Conservation (phyloP, 495 filamentous ascomycete species). For the Trichoderma asperelloides region DNA sequence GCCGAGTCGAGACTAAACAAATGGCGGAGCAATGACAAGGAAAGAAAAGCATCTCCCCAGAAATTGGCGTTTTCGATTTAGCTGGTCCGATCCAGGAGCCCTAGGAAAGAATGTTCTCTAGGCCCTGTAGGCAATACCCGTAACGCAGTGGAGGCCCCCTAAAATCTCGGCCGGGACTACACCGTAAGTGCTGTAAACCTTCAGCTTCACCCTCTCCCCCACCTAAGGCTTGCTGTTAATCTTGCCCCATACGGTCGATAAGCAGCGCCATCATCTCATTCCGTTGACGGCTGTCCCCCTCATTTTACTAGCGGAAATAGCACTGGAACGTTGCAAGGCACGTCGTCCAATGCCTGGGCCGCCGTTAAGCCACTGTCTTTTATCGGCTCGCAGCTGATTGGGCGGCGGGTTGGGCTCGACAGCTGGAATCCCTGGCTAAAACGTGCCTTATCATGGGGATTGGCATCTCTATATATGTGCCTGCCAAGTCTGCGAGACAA, state of each 20-base stretch:
- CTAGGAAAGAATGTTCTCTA: no score
- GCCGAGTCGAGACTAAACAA: neutral
- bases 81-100: no score
- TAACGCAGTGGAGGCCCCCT: no score
- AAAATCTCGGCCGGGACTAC: neutral
- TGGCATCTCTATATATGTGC: no score
- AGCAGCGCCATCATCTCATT: neutral
- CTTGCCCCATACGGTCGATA: neutral
- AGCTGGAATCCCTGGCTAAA: neutral
- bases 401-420: neutral
- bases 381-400: neutral
- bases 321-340: neutral
- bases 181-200: neutral
- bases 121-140: no score
- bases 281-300: neutral
- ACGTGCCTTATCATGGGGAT: no score
- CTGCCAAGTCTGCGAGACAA: no score
- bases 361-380: neutral
- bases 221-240: neutral
- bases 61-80: no score
- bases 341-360: neutral
- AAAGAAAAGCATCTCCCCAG: neutral
- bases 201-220: neutral
- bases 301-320: neutral
- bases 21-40: neutral